A percentile compares a stretch with the other conserved stretches of the same genome.
Evolutionary conservation across 306 rosid species (phyloP).

Genomic region (Sechiopsis laciniata): DNA sequence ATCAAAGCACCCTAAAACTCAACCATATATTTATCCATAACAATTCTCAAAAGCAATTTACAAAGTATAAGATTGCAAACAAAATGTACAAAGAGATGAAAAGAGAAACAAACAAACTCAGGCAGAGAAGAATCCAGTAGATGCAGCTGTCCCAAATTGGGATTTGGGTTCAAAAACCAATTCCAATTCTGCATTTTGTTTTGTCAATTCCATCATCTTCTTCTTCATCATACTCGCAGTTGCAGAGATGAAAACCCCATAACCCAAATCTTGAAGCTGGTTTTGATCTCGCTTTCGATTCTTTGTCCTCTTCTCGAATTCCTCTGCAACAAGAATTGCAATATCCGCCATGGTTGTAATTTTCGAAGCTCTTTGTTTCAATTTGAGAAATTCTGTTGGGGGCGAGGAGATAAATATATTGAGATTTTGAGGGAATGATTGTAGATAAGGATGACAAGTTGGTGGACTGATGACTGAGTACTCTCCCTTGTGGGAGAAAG

Average conservation of each 20-base stretch:
- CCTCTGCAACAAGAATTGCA: slow-evolving; percentile 80
- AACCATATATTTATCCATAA: no score
- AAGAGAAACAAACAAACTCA: slow-evolving; percentile 16
- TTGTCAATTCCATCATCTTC: slow-evolving; percentile 2
- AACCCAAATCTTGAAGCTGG: slow-evolving; percentile 21
- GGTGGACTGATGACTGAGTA: not conserved
- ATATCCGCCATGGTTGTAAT: slow-evolving; percentile 47
- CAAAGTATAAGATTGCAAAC: not conserved
- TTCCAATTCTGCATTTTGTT: not conserved
- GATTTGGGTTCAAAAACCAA: slow-evolving; percentile 48
- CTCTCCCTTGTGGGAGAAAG: not conserved
- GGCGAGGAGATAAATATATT: not conserved
- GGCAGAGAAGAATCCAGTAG: slow-evolving; percentile 78
- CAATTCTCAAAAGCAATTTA: no score
- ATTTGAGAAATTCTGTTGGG: not conserved
- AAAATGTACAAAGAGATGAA: not conserved
- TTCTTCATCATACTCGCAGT: slow-evolving; percentile 19
- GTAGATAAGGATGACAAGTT: slow-evolving; percentile 25
- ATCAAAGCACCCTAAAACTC: no score
- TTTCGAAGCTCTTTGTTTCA: not conserved
- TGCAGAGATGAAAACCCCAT: slow-evolving; percentile 33
- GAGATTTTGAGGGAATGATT: slow-evolving; percentile 1
- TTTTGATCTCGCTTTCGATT: not conserved
- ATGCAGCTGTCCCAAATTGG: slow-evolving; percentile 63
- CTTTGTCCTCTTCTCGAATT: slow-evolving; percentile 64